phyloP scores from a whole-genome alignment of 2,329 filamentous ascomycete species.

The Aureobasidium sp. region DNA sequence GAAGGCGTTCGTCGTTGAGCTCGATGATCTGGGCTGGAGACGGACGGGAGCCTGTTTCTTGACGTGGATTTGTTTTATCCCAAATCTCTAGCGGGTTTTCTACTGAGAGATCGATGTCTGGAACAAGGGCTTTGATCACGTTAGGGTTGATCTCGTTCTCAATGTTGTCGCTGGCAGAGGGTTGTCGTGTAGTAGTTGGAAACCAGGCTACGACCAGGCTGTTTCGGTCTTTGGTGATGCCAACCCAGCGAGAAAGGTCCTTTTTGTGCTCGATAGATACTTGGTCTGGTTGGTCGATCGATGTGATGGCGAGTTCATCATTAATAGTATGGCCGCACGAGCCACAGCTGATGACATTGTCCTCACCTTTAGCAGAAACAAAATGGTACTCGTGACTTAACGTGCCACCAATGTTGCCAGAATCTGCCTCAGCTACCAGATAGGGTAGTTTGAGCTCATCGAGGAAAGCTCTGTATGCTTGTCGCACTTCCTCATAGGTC shows the following conservation, averaged over 20 bases:
- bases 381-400: constrained; percentile 95
- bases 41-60: background rate
- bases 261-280: background rate
- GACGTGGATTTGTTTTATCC: constrained; percentile 1
- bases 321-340: constrained; percentile 73
- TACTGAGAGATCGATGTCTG: constrained; percentile 64
- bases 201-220: constrained; percentile 65
- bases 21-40: constrained; percentile 15
- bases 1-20: constrained; percentile 16
- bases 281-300: background rate
- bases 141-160: constrained; percentile 45
- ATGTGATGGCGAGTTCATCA: constrained; percentile 56
- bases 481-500: constrained; percentile 69
- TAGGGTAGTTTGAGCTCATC: constrained; percentile 76
- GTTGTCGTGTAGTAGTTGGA: constrained; percentile 29
- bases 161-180: background rate
- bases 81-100: constrained; percentile 36
- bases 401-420: constrained; percentile 90
- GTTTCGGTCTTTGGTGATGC: constrained; percentile 58
- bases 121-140: constrained; percentile 57
- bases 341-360: constrained; percentile 69
- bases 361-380: constrained; percentile 70
- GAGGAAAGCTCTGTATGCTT: constrained; percentile 69
- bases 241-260: constrained; percentile 45
- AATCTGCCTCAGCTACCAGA: constrained; percentile 79